Percentiles rank a stretch among this genome's conserved stretches.
Evolutionary conservation across 164 flowering plant genomes (phyloP).

Genomic region (Magnolia sinica): DNA sequence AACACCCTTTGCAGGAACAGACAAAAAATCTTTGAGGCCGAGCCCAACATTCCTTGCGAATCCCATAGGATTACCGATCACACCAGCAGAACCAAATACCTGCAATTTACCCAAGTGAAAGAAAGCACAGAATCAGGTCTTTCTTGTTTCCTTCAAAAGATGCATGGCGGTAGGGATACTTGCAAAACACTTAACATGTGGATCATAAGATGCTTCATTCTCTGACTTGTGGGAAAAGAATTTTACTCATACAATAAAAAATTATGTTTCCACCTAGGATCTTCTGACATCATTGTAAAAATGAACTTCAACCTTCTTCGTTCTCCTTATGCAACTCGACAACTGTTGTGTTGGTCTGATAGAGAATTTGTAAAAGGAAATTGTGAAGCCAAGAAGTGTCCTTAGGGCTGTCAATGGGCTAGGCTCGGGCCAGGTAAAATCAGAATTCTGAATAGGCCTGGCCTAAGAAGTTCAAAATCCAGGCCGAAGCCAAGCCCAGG

Average conservation of each 20-base stretch:
- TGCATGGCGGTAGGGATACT: not conserved
- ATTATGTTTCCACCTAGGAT: not conserved
- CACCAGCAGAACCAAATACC: conserved; percentile 98
- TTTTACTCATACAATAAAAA: not conserved
- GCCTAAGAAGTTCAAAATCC: too few relatives aligned
- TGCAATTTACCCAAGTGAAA: conserved; percentile 28
- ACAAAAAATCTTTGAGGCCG: conserved; percentile 86
- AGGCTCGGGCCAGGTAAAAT: too few relatives aligned
- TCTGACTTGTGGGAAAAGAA: not conserved
- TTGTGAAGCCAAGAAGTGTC: too few relatives aligned
- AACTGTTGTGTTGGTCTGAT: too few relatives aligned
- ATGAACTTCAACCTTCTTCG: too few relatives aligned
- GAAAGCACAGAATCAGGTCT: not conserved
- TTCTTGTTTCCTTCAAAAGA: not conserved
- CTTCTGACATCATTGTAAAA: not conserved
- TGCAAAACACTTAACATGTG: not conserved
- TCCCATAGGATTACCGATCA: conserved; percentile 96
- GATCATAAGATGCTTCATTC: not conserved
- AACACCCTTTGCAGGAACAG: conserved; percentile 72
- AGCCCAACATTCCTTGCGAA: conserved; percentile 83
- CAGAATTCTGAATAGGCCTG: too few relatives aligned
- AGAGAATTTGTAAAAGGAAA: too few relatives aligned
- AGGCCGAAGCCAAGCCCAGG: too few relatives aligned
- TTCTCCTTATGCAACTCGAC: too few relatives aligned
- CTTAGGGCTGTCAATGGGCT: too few relatives aligned